Conservation (phyloP, 2,329 filamentous ascomycete species). For the Cladosporium sp. region DNA sequence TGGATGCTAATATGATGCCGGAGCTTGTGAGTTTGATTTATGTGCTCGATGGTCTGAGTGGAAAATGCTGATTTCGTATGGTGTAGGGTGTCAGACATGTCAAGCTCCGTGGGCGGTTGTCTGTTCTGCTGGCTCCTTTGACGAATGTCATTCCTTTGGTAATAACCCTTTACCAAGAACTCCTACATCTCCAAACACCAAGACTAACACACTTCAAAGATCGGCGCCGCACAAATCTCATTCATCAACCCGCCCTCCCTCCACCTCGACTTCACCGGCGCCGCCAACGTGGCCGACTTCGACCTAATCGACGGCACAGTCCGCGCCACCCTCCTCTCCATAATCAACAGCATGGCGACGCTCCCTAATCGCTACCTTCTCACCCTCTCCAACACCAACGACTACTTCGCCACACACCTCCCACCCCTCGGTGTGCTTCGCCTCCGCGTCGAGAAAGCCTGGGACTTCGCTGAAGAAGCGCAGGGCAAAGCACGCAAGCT, state of each 20-base stretch:
- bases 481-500: constrained; percentile 38
- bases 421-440: constrained; percentile 42
- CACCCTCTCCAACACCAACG: constrained; percentile 44
- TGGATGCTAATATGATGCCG: constrained; percentile 43
- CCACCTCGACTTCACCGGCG: constrained; percentile 46
- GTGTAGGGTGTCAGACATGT: constrained; percentile 44
- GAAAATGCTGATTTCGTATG: not conserved
- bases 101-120: constrained; percentile 42
- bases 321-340: constrained; percentile 42
- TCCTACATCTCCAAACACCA: not conserved
- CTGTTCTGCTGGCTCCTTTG: constrained; percentile 42
- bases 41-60: not conserved
- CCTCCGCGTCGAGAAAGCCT: constrained; percentile 41
- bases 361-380: constrained; percentile 49
- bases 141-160: constrained; percentile 46
- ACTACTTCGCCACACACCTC: constrained; percentile 48
- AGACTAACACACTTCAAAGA: constrained; percentile 29
- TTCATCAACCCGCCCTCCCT: constrained; percentile 48
- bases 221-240: constrained; percentile 46
- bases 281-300: constrained; percentile 43
- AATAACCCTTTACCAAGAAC: constrained; percentile 13
- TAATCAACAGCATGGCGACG: constrained; percentile 44
- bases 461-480: constrained; percentile 36
- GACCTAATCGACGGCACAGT: constrained; percentile 40
- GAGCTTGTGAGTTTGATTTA: constrained; percentile 34